Evolutionary conservation across 352 stramenopile species (phyloP), one percentile per base, ranked within the genome.

Genomic region (Phytophthora quininea): DNA sequence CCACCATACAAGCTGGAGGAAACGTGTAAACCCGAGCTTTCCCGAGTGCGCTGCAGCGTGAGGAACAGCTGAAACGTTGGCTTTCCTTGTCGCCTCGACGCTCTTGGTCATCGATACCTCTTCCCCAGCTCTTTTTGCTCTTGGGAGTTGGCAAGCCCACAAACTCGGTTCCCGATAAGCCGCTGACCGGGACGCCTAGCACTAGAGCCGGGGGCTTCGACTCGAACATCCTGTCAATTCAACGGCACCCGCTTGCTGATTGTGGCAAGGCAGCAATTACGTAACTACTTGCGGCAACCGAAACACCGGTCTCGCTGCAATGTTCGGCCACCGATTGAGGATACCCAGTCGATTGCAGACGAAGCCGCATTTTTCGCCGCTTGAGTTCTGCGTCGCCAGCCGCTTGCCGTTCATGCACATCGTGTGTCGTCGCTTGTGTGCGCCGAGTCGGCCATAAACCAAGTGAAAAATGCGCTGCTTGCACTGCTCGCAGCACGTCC

Each of bases 231-330:
- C 37, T 69, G 56, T 56, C 33, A 55, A 72, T 63, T 60, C 45
- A 43, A 75, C 67, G 62, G 31, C 57, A 33, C 2, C 10, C 19
- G 67, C 71, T 71, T 72, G 62, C 56, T 75, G 57, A 71, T 62
- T 38, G 33, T 14, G 31, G n/a, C 14, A 42, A 38, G 27, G 58
- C 48, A 52, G 9, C 40, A 64, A 24, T 24, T 54, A 52, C 32
- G 31, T 30, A 54, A 43, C 37, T 42, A 49, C 55, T 24, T 46
- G 31, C 56, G 30, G 29, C 56, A 60, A 52, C 58, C 46, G 45
- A 46, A 72, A 38, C 40, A 40, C 6, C 35, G 33, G 35, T 11
- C 46, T 43, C 19, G 43, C 15, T 27, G 12, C 24, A 49, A 24
- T 49, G 43, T 11, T 40, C 35, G 6, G 35, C 43, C 43, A 49